Base-by-base conservation (phyloP, 768 basidiomycete species). In the Rhizopogon vesiculosus region DNA sequence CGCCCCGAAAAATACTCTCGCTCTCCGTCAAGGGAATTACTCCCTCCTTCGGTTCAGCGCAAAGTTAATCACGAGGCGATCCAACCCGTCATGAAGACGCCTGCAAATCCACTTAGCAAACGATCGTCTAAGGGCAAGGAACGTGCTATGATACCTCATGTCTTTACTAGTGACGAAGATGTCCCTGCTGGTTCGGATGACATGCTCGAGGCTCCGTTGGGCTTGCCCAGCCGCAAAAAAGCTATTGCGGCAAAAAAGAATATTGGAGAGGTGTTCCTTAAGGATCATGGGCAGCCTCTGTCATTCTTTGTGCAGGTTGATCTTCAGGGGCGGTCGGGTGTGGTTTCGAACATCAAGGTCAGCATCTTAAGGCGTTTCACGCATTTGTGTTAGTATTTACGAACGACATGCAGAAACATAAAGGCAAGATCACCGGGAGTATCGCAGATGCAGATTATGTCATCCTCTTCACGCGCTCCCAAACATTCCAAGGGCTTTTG, bases 301-400 rank as follows among this genome's bases (percentile, higher is more conserved):
- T 65, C 71, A 12, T 88, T 89, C 60, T 87, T 81, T 60, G 83
- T 89, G 38, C 85, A 87, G 63, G 73, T 89, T n/a, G 85, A 86
- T 60, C 72, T 86, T 1, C 76, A 76, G 43, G 79, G 81, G 49
- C 76, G 87, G 22, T 69, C 72, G 15, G 67, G 72, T 0, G 64
- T 85, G 28, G 76, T 85, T 22, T 71, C 71, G 44, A 69, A 73
- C 7, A 84, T 91, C 65, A 88, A 86, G 80, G 88, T 86, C 53
- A 56, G 74, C 64, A 31, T 16, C 16, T 45, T 22, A 9, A 12
- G 25, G 28, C 35, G 13, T 38, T 49, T 49, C 9, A 38, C 9
- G 19, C 9, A 25, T 31, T 5, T 18, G 4, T 40, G 39, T 33
- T 39, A 33, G 12, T 42, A 28, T 42, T 38, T 25, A 49, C 15